Percentiles rank a stretch among this genome's conserved stretches.
phyloP scores from a whole-genome alignment of 176 grass and related monocot species.

The Carex littledalei region DNA sequence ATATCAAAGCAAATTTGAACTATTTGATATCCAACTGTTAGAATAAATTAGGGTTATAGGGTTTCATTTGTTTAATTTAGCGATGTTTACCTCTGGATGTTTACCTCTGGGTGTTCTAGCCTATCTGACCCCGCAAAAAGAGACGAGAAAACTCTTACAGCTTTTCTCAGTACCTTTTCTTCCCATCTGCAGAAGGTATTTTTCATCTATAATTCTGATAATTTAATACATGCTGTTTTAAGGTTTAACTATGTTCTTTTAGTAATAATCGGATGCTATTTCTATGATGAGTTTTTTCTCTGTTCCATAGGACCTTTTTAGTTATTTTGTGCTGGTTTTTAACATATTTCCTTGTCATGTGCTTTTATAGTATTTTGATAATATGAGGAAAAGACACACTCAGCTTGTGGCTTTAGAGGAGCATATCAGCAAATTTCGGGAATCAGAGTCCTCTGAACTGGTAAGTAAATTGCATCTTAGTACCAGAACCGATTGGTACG shows the following conservation, averaged over 20 bases:
- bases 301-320: background rate
- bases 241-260: too few relatives aligned
- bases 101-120: background rate
- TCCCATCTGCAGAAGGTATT: slow-evolving; percentile 1
- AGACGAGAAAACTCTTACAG: background rate
- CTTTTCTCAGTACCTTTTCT: slow-evolving; percentile 19
- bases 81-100: background rate
- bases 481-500: too few relatives aligned
- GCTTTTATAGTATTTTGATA: slow-evolving; percentile 53
- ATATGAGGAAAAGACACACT: slow-evolving; percentile 41
- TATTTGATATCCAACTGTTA: background rate
- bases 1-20: background rate
- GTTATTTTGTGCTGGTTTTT: background rate
- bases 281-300: too few relatives aligned
- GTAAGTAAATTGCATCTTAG: too few relatives aligned
- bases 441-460: slow-evolving; percentile 31
- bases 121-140: slow-evolving; percentile 14
- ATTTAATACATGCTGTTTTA: background rate
- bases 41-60: background rate
- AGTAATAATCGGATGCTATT: too few relatives aligned
- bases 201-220: background rate
- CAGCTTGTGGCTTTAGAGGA: slow-evolving; percentile 34
- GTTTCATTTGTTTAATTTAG: background rate
- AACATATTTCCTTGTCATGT: background rate
- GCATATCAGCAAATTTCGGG: slow-evolving; percentile 42